Conservation (phyloP, 306 rosid species). For the Cotoneaster glaucophyllus region DNA sequence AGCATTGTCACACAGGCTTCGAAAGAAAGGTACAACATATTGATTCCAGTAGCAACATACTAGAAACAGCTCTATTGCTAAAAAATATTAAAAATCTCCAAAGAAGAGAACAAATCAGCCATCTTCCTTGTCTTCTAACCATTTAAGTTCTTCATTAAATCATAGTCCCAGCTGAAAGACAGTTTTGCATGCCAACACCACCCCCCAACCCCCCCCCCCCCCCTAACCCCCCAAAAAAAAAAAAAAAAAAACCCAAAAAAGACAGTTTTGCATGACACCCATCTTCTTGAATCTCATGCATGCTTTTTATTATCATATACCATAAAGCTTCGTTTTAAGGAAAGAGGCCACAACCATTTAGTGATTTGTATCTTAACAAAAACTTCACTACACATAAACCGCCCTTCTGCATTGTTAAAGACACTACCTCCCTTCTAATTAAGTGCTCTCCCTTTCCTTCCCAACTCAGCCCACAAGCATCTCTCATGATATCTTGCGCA, state of each 20-base stretch:
- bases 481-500: not conserved
- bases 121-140: not conserved
- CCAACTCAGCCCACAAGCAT: not conserved
- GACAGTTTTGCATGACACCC: not conserved
- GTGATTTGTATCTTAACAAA: not conserved
- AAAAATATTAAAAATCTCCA: not conserved
- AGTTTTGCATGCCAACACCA: too few species aligned
- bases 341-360: not conserved
- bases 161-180: not conserved
- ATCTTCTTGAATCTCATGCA: not conserved
- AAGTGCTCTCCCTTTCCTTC: not conserved
- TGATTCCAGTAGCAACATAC: not conserved
- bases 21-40: not conserved
- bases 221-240: too few species aligned
- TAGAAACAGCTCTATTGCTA: not conserved
- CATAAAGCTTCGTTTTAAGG: not conserved
- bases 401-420: not conserved
- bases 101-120: not conserved
- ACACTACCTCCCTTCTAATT: not conserved
- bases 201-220: too few species aligned
- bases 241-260: too few species aligned
- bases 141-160: not conserved
- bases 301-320: not conserved
- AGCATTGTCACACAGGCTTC: not conserved
- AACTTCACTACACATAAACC: not conserved